These are phyloP conservation scores for Fusarium algeriense DNA, from an alignment of 2,329 filamentous ascomycete species.

Conservation along the genomic window DNA sequence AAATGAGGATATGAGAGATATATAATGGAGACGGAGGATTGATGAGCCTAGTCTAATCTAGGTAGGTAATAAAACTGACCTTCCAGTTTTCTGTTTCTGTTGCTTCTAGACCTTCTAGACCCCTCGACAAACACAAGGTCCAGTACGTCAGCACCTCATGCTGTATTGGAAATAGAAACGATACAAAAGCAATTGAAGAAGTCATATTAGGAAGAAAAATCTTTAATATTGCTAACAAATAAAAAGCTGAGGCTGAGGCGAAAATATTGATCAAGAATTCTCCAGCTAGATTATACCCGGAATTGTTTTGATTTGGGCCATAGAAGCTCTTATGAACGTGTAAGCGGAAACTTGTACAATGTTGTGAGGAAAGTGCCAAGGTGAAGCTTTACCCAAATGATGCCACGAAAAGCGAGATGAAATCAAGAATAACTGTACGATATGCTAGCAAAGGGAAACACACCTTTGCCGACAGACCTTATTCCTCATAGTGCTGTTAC, in stretches of 20 bases:
- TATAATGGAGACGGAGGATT: not conserved
- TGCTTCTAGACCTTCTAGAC: slow-evolving; percentile 1
- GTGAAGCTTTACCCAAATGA: not conserved
- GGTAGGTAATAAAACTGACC: slow-evolving; percentile 4
- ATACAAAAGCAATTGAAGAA: not conserved
- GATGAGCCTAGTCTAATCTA: not conserved
- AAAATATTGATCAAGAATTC: not conserved
- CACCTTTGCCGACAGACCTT: not conserved
- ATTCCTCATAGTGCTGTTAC: not conserved
- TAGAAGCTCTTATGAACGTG: not conserved
- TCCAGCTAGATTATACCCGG: not conserved
- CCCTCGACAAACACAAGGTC: not conserved
- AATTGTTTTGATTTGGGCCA: not conserved
- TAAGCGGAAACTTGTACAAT: not conserved
- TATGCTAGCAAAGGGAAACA: not conserved
- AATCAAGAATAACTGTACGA: not conserved
- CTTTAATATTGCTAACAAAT: not conserved
- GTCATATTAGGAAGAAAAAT: not conserved
- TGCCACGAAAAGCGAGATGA: not conserved
- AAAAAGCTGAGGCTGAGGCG: not conserved
- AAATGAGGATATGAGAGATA: not conserved
- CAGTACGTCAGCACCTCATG: not conserved
- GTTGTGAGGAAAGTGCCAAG: not conserved
- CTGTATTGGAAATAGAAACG: not conserved
- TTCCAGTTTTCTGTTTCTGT: not conserved